Evolutionary conservation across 495 filamentous ascomycete species (phyloP), one percentile per base, ranked within the genome.

Genomic region (Gamarada debralockiae): DNA sequence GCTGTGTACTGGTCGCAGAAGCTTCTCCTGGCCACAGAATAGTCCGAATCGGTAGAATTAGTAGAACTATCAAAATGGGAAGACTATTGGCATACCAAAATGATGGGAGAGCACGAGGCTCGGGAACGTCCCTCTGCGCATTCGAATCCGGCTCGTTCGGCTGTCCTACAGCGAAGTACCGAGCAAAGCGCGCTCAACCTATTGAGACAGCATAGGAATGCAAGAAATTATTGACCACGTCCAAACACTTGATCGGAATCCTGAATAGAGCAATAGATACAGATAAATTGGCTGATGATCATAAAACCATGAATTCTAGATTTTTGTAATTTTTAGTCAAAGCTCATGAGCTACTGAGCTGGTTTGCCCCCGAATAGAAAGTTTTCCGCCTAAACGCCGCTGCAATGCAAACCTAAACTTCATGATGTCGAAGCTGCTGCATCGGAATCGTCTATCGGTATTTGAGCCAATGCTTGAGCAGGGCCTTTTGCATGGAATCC

Each of bases 401-500:
- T 44, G 25, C 57, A 52, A 60, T 52, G 51, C 40, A 51, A 25
- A 46, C 24, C 15, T 20, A 18, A 15, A 22, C 13, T 29, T 50
- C 27, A 48, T 17, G 13, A 40, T 36, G 39, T 50, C 15, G 54
- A 48, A 21, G 44, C 53, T 12, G 50, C 53, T 31, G 50, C 50
- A 57, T 57, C 58, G 3, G 58, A 57, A 23, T 55, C 54, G 27
- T 55, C 50, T 38, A 61, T 61, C 17, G 55, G 53, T 25, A 57
- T 27, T 7, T 48, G 40, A 27, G 58, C 58, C 10, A 58, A 18
- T 7, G 52, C 49, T 42, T 34, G 40, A 33, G 55, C 52, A 36
- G 50, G 2, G 10, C 40, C 55, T 21, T 27, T 59, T 7, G 86
- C 90, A 59, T 82, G 72, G 60, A 96, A 83, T 13, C 85, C 87